Base-by-base conservation (phyloP, 106 monocot species). In the Cymbidium sinense region DNA sequence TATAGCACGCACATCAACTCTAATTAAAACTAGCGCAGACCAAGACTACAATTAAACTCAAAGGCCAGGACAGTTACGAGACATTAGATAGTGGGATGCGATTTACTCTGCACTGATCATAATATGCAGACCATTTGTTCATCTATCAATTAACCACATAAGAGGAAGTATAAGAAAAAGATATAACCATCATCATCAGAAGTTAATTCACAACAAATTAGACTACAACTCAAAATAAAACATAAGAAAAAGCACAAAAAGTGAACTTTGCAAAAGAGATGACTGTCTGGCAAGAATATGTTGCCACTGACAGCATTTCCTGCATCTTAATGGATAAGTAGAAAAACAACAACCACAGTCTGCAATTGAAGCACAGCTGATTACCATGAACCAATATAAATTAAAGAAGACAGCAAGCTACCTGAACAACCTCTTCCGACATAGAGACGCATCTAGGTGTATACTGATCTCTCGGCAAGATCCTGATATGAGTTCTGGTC, bases 351-450 rank as follows among this genome's bases (percentile, higher is more conserved):
- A 72, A 72, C 17, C 1, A 72, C 7, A 72, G n/a, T 23, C 25
- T 25, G 27, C 28, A 74, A 44, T 25, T 43, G 43, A 47, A 43
- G 44, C 44, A 44, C 0, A 28, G 43, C 25, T 43, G 44, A 43
- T 21, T 20, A 43, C 12, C 21, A 21, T 44, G 44, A 74, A 23
- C 43, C 44, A 47, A 27, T 10, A 27, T 10, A 28, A 37, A 7
- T 4, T 39, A 7, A 44, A 44, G 44, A 44, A 74, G 44, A 44
- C 35, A 44, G 28, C 3, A 43, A 21, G 30, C 28, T 84, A 99
- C 98, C 99, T 95, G 99, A 70, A 99, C 92, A 35, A 99, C 77
- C 83, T 99, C 99, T 82, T 99, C 99, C 0, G 90, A 81, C 58
- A 71, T 73, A 6, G 92, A 86, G 54, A 99, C 95, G 31, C 99